These are phyloP conservation scores for Microbotryum silenes-acaulis DNA, from an alignment of 1,284 basidiomycete species.

Conservation along the genomic window DNA sequence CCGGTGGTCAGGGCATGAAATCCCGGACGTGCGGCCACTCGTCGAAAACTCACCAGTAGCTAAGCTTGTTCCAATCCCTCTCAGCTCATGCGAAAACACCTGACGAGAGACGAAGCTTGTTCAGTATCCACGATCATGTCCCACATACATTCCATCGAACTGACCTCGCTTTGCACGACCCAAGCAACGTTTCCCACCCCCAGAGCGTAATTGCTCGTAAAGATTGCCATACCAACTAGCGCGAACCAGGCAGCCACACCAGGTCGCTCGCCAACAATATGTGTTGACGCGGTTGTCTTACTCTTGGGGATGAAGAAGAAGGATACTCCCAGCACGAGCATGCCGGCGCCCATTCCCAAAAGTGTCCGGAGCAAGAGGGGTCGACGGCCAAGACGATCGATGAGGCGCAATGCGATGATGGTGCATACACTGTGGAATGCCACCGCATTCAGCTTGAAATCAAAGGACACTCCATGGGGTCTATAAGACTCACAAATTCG, in stretches of 20 bases:
- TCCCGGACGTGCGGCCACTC: neutral
- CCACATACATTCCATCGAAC: neutral
- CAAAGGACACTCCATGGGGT: neutral
- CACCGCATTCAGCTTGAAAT: constrained; percentile 58
- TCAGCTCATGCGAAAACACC: constrained; percentile 9
- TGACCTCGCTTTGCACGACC: constrained; percentile 38
- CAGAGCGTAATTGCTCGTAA: constrained; percentile 48
- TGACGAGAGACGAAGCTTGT: neutral
- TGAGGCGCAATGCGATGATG: constrained; percentile 56
- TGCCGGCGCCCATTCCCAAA: constrained; percentile 65
- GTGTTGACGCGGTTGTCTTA: constrained; percentile 46
- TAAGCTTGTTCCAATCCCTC: constrained; percentile 18
- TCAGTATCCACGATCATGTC: neutral
- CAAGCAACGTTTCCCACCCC: constrained; percentile 69
- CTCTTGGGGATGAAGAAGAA: constrained; percentile 59
- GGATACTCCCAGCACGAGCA: constrained; percentile 60
- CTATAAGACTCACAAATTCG: constrained; percentile 46
- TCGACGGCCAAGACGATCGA: constrained; percentile 67
- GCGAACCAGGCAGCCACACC: constrained; percentile 52
- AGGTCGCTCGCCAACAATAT: neutral
- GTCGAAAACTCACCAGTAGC: constrained; percentile 6
- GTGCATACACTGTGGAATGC: constrained; percentile 37
- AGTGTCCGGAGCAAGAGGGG: constrained; percentile 69
- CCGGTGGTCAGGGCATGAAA: too few species aligned
- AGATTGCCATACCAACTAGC: constrained; percentile 65